Percentiles rank a stretch among this genome's conserved stretches.
Conservation (phyloP, 371 early-diverging fungal genomes). For the Mucor velutinosus region DNA sequence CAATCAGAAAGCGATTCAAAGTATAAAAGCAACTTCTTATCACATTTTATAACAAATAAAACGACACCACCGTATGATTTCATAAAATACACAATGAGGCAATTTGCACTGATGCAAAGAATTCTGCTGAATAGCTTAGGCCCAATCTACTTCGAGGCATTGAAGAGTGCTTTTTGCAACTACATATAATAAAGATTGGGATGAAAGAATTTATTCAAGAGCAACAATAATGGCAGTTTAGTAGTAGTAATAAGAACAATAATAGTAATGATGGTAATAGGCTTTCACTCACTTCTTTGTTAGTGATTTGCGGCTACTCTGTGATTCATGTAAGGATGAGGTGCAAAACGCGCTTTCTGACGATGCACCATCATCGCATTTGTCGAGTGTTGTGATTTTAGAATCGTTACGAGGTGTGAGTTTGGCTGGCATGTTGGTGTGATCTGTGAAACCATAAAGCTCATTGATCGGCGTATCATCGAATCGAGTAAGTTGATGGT, state of each 20-base stretch:
- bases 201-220: too few relatives aligned
- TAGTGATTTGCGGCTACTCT: conserved; percentile 10
- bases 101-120: too few relatives aligned
- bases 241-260: not conserved
- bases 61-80: too few relatives aligned
- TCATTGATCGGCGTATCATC: not conserved
- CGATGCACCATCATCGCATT: not conserved
- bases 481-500: not conserved
- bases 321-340: conserved; percentile 14
- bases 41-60: too few relatives aligned
- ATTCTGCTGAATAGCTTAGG: too few relatives aligned
- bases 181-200: too few relatives aligned
- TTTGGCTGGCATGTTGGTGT: not conserved
- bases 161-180: too few relatives aligned
- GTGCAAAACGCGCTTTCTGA: not conserved
- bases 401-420: not conserved
- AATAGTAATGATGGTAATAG: not conserved
- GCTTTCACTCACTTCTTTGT: not conserved
- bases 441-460: not conserved
- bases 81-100: too few relatives aligned
- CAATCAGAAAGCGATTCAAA: too few relatives aligned
- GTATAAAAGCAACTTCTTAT: too few relatives aligned
- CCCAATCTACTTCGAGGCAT: too few relatives aligned
- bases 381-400: not conserved
- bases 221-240: too few relatives aligned